Percentiles rank a stretch among this genome's conserved stretches.
Conservation (phyloP, 2,329 filamentous ascomycete species). For the Golovinomyces cichoracearum region DNA sequence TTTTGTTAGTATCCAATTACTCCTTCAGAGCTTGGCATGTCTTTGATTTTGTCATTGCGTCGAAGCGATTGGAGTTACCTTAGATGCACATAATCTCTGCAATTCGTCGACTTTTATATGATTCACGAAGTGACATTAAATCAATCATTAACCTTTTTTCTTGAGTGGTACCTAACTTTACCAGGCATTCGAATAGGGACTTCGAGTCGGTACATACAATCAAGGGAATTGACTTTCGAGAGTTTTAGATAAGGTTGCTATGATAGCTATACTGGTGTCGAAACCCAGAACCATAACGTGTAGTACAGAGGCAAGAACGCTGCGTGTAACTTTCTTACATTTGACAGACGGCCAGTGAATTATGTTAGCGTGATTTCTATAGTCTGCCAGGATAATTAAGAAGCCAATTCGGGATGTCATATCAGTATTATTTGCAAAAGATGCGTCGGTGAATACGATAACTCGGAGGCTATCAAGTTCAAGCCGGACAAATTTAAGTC, state of each 20-base stretch:
- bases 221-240: background rate
- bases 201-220: constrained; percentile 2
- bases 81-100: constrained; percentile 1
- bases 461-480: background rate
- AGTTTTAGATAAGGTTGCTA: constrained; percentile 1
- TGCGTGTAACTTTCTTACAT: constrained; percentile 4
- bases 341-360: constrained; percentile 1
- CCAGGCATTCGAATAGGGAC: constrained; percentile 1
- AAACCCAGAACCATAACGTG: constrained; percentile 3
- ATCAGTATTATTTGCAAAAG: constrained; percentile 2
- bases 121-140: background rate
- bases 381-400: background rate
- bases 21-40: constrained; percentile 2
- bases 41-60: constrained; percentile 5
- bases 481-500: background rate
- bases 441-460: background rate
- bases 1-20: constrained; percentile 4
- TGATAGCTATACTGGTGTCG: constrained; percentile 1
- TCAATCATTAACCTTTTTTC: constrained; percentile 1
- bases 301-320: constrained; percentile 4
- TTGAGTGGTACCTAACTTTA: constrained; percentile 1
- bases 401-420: constrained; percentile 1
- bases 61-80: constrained; percentile 2
- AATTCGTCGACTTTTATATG: background rate
- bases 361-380: constrained; percentile 1